Base-by-base conservation (phyloP, 1,284 basidiomycete species). In the Cutaneotrichosporon mucoides region DNA sequence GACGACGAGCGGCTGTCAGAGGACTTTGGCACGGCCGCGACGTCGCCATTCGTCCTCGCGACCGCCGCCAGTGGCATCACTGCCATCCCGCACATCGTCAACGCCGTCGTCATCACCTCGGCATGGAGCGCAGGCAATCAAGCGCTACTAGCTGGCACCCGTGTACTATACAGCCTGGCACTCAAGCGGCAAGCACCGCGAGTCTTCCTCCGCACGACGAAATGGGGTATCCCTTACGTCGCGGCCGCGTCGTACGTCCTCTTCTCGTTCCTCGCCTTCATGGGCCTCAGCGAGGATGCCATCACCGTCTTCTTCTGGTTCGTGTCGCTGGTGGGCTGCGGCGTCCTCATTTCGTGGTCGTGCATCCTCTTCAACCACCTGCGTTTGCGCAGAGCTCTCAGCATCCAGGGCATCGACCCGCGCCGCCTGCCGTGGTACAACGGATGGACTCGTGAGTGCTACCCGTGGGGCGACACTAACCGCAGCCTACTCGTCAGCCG, bases 21-120 rank as follows among this genome's bases (percentile, higher is more conserved):
- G 0, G 40, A 56, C 54, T 69, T 68, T 47, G 82, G 83, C 4
- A 85, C 83, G 7, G 88, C 88, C 41, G 84, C 84, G 3, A 83
- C 83, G 3, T 88, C 86, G 8, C 88, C 88, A 0, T 90, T 89
- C 71, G 88, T 73, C 35, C 65, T 75, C 64, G 88, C 88, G 66
- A 73, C 86, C 68, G 68, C 82, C 60, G 81, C 79, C 33, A 85
- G 87, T 0, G 85, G 87, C 16, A 89, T 91, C 75, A 84, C 83
- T 63, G 81, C 79, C 3, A 76, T 90, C 4, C 69, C 71, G 3
- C 69, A 69, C 56, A 67, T 79, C 35, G 68, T 77, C 62, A 81
- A 80, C 61, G 77, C 72, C 16, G 69, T 61, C 36, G 60, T 73
- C 53, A 58, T 71, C 24, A 65, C 61, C 11, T 63, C 66, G 35